Conservation (phyloP, 192 early-diverging fungal species). For the Coemansia sp. region DNA sequence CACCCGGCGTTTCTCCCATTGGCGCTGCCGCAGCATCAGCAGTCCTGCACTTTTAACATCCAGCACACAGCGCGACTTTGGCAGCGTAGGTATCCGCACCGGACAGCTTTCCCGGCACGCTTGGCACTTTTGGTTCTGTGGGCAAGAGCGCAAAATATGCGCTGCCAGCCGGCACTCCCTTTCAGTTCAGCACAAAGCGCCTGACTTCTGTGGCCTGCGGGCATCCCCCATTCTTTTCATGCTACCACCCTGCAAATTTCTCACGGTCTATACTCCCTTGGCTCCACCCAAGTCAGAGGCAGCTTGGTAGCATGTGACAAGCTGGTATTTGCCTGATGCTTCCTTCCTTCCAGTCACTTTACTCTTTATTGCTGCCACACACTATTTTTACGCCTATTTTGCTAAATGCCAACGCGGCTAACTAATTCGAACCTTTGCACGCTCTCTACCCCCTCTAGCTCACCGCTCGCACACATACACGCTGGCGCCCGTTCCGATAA, state of each 20-base stretch:
- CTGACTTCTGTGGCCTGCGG: conserved; percentile 5
- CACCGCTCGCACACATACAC: not conserved
- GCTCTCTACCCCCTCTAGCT: not conserved
- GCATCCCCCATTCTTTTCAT: not conserved
- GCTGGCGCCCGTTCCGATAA: not conserved
- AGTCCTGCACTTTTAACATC: no score
- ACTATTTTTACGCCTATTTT: not conserved
- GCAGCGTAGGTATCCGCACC: not conserved
- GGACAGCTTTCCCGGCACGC: no score
- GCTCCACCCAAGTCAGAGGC: not conserved
- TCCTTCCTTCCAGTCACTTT: not conserved
- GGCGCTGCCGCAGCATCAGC: not conserved
- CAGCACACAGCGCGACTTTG: not conserved
- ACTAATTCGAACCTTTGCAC: not conserved
- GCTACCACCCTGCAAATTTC: not conserved
- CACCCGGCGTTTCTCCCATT: not conserved
- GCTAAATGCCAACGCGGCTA: not conserved
- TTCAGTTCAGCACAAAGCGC: not conserved
- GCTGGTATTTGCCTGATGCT: not conserved
- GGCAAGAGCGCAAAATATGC: no score
- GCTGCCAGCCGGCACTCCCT: not conserved
- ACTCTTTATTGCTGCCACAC: not conserved
- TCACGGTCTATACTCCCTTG: conserved; percentile 1
- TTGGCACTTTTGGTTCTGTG: not conserved
- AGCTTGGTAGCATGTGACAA: conserved; percentile 5